Percentiles rank a stretch among this genome's conserved stretches.
phyloP scores from a whole-genome alignment of 2,329 filamentous ascomycete genomes.

The Acrodontium crateriforme region DNA sequence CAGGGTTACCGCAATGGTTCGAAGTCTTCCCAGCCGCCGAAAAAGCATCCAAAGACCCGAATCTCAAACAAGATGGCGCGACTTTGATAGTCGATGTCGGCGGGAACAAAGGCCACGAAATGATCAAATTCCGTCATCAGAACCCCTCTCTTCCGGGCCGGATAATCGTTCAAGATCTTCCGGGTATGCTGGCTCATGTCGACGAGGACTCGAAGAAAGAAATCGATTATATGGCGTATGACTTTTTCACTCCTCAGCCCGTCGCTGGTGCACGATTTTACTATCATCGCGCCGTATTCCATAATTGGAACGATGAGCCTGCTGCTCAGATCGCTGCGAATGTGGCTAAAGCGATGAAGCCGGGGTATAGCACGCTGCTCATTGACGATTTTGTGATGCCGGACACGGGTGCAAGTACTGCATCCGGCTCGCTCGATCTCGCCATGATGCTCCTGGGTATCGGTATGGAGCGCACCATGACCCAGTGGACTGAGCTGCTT shows the following conservation, averaged over 20 bases:
- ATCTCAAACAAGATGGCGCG: too few relatives aligned
- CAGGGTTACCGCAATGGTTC: too few relatives aligned
- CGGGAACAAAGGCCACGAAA: conserved; percentile 13
- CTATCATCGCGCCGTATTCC: conserved; percentile 7
- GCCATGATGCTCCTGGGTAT: too few relatives aligned
- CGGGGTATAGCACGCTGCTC: conserved; percentile 10
- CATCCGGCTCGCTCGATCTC: too few relatives aligned
- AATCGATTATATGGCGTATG: conserved; percentile 14
- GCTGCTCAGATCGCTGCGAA: conserved; percentile 9
- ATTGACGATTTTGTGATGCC: conserved; percentile 13
- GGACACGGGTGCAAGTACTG: too few relatives aligned
- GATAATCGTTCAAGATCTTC: conserved; percentile 17
- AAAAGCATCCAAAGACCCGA: too few relatives aligned
- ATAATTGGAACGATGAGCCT: conserved; percentile 12
- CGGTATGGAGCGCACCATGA: too few relatives aligned
- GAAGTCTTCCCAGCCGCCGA: too few relatives aligned
- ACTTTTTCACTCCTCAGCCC: conserved; percentile 21
- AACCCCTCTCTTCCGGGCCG: conserved; percentile 8
- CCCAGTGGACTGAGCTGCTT: too few relatives aligned
- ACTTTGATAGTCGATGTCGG: conserved; percentile 18
- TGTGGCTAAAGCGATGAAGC: conserved; percentile 6
- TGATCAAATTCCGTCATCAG: conserved; percentile 7
- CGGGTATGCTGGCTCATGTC: conserved; percentile 10
- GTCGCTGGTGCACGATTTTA: conserved; percentile 13
- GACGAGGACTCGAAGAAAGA: not conserved